These are phyloP conservation scores for Yamadazyma phyllophila DNA, from an alignment of 805 yeast genomes.

Conservation along the genomic window DNA sequence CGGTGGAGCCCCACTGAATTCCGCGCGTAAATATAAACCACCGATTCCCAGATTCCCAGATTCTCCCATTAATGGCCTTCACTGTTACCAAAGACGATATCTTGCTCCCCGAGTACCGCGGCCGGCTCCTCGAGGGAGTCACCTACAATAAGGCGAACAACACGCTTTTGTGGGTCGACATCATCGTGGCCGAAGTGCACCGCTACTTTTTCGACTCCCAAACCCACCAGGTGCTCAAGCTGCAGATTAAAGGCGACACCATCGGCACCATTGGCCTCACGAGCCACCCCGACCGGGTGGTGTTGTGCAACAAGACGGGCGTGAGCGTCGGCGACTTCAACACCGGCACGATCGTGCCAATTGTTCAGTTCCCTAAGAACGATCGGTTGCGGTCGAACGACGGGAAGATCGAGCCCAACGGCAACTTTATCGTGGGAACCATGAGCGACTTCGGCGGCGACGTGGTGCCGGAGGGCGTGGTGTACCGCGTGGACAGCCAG, in stretches of 20 bases:
- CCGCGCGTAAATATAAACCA: too few species aligned
- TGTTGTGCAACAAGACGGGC: constrained; percentile 67
- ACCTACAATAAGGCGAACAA: constrained; percentile 58
- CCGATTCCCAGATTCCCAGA: not conserved
- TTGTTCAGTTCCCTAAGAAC: constrained; percentile 37
- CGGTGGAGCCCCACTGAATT: too few species aligned
- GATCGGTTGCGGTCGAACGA: constrained; percentile 61
- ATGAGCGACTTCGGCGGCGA: constrained; percentile 55
- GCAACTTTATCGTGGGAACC: constrained; percentile 77
- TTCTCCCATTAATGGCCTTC: not conserved
- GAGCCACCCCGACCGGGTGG: constrained; percentile 47
- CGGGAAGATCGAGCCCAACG: constrained; percentile 75
- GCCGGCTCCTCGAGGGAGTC: constrained; percentile 63
- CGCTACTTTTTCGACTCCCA: constrained; percentile 23
- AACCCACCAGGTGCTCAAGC: constrained; percentile 37
- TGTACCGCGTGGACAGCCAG: constrained; percentile 33
- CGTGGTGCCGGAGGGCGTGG: constrained; percentile 48
- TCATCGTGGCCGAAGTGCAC: constrained; percentile 38
- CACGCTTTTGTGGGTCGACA: constrained; percentile 48
- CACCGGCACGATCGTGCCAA: constrained; percentile 32
- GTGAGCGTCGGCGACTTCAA: constrained; percentile 53
- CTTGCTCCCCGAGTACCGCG: constrained; percentile 32
- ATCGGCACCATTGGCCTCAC: constrained; percentile 78
- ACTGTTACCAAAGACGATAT: constrained; percentile 13
- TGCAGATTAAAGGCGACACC: constrained; percentile 36